Percentiles rank a stretch among this genome's conserved stretches.
These are phyloP conservation scores for Xylariaceae sp. DNA, from an alignment of 2,329 filamentous ascomycete species.

Conservation along the genomic window DNA sequence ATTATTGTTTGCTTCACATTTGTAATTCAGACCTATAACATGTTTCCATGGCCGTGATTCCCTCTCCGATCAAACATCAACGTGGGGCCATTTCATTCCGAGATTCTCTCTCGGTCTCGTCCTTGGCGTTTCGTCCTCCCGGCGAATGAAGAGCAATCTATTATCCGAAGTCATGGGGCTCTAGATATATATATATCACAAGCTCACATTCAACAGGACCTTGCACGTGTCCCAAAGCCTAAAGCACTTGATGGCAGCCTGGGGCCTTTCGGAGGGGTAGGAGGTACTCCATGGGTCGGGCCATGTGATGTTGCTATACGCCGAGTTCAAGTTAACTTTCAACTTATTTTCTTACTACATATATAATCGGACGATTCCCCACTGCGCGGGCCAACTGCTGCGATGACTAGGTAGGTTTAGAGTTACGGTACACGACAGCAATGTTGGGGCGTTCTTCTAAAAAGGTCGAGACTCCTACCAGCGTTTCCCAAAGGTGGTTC, in stretches of 20 bases:
- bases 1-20: not conserved
- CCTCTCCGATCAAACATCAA: not conserved
- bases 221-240: not conserved
- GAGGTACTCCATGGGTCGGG: not conserved
- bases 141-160: not conserved
- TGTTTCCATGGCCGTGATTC: not conserved
- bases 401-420: too few relatives aligned
- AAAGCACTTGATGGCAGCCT: not conserved
- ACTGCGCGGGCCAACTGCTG: too few relatives aligned
- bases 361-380: too few relatives aligned
- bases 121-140: not conserved
- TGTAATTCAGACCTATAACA: not conserved
- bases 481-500: too few relatives aligned
- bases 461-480: too few relatives aligned
- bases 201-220: not conserved
- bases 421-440: too few relatives aligned
- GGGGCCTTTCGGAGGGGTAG: too few relatives aligned
- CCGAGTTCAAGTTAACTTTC: too few relatives aligned
- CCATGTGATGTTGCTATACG: too few relatives aligned
- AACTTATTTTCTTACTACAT: too few relatives aligned
- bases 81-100: not conserved
- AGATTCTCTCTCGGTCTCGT: not conserved
- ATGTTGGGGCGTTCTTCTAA: too few relatives aligned
- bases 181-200: not conserved
- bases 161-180: not conserved